Base-by-base conservation (phyloP, 1,284 basidiomycete species). In the Puccinia polysora region DNA sequence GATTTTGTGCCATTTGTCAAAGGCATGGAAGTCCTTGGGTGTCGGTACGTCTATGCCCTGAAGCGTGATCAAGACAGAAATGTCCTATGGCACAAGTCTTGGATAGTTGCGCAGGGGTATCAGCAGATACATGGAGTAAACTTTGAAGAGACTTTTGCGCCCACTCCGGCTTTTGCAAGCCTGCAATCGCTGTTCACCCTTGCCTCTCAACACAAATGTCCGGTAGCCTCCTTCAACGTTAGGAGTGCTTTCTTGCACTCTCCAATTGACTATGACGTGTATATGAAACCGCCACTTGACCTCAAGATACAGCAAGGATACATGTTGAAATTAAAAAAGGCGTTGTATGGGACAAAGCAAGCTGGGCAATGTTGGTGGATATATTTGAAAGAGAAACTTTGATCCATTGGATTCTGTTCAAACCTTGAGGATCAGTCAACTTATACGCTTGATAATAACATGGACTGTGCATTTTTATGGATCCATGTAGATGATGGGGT, bases 271-370 rank as follows among this genome's bases (percentile, higher is more conserved):
- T 25, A 65, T 8, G 62, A 52, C 4, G 20, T 65, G 15, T 65
- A 5, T 14, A 45, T 65, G 5, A 45, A 34, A 4, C 45, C 62
- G 7, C 62, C 62, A 2, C 62, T 45, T 10, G 62, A 45, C 32
- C 30, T 50, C 20, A 7, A 15, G 2, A 32, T 58, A 10, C 4
- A 2, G 6, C 4, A 4, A 2, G 55, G 28, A 2, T 34, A 5
- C 12, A 18, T 58, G 6, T 32, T 58, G 12, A 65, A 65, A 23
- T 28, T 65, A 5, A 7, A 45, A 8, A 64, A 64, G 20, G 60
- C 60, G 5, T 28, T 64, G 38, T 64, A 64, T n/a, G 60, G 60
- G 5, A 47, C 45, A 4, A 45, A 49, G 32, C 62, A 65, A 23
- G 62, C 40, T 2, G 25, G 7, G 6, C 6, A 45, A 2, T 65